Base-by-base conservation (phyloP, 2,329 filamentous ascomycete genomes). In the Aspergillus sp. region DNA sequence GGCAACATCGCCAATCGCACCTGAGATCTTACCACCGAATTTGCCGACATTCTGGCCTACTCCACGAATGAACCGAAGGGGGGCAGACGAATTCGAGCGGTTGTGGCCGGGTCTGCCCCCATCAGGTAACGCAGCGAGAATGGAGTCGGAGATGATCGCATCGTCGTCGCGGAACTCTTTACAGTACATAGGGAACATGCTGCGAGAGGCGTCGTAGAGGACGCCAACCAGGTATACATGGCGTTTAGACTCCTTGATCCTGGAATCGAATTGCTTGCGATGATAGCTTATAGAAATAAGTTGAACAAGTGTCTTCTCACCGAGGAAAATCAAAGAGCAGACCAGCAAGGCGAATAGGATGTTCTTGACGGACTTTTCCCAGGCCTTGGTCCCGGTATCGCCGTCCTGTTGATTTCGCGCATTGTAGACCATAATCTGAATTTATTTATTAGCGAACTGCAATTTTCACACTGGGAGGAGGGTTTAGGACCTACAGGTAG, bases 141-240 rank as follows among this genome's bases (percentile, higher is more conserved):
- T 85, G 59, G 87, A 90, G 75, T 96, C 92, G 69, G 90, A 90
- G 71, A 99, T 97, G 68, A 91, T 82, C 70, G 93, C 90, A 74
- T 99, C 95, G 72, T 98, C 95, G 23, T 97, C 90, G 17, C 84
- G 82, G 67, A 99, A 98, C 68, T 98, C 93, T 23, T 81, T 82
- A 76, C 92, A 96, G 77, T 96, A 96, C 76, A 92, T 89, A 24
- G 95, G 95, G 70, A 98, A 99, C 51, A 98, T 81, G 5, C 86
- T 83, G 53, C 92, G 85, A 3, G 93, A 97, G 19, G 93, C 92
- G 63, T 98, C 93, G 73, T 96, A 97, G 55, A 99, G 86, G 31
- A 95, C 79, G 17, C 90, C 88, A 2, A 99, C 81, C 2, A 98
- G 84, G 69, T 86, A 84, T 48, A 98, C 84, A 64, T 93, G 90